Conservation (phyloP, 1,284 basidiomycete species). For the Pseudomicrostroma phylloplanum region DNA sequence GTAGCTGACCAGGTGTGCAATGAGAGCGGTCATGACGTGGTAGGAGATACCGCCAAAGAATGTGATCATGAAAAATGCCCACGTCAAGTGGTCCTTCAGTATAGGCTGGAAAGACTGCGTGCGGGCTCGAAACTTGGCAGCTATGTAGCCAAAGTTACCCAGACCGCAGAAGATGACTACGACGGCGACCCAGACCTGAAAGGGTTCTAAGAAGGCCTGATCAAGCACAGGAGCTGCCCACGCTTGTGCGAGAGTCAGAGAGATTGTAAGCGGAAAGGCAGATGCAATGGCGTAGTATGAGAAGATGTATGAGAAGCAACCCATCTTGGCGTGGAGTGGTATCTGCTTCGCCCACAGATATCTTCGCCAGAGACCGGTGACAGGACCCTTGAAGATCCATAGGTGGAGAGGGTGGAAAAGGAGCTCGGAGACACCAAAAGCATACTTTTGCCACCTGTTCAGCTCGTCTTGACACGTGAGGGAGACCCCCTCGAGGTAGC, state of each 20-base stretch:
- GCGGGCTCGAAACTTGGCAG: slow-evolving; percentile 71
- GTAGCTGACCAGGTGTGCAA: slow-evolving; percentile 75
- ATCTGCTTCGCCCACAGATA: slow-evolving; percentile 64
- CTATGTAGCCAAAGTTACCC: slow-evolving; percentile 65
- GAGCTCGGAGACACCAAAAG: slow-evolving; percentile 61
- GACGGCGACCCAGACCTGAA: slow-evolving; percentile 71
- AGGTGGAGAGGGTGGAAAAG: slow-evolving; percentile 54
- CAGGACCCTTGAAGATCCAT: slow-evolving; percentile 69
- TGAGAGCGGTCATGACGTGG: slow-evolving; percentile 62
- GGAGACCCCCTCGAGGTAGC: slow-evolving; percentile 81
- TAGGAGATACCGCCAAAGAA: slow-evolving; percentile 25
- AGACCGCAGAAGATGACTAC: slow-evolving; percentile 68
- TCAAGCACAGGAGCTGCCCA: slow-evolving; percentile 63
- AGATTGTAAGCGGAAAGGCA: slow-evolving; percentile 60
- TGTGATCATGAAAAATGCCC: slow-evolving; percentile 61
- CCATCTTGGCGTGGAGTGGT: slow-evolving; percentile 67
- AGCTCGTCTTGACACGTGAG: slow-evolving; percentile 67
- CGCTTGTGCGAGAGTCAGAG: slow-evolving; percentile 69
- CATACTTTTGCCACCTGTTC: slow-evolving; percentile 80
- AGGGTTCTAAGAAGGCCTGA: slow-evolving; percentile 56
- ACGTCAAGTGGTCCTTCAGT: slow-evolving; percentile 64
- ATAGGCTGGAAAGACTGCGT: slow-evolving; percentile 58
- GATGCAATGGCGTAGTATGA: slow-evolving; percentile 71
- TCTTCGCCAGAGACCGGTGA: slow-evolving; percentile 67
- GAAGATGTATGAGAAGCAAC: slow-evolving; percentile 64